Conservation (phyloP, 2,329 filamentous ascomycete species). For the Beauveria sp. region DNA sequence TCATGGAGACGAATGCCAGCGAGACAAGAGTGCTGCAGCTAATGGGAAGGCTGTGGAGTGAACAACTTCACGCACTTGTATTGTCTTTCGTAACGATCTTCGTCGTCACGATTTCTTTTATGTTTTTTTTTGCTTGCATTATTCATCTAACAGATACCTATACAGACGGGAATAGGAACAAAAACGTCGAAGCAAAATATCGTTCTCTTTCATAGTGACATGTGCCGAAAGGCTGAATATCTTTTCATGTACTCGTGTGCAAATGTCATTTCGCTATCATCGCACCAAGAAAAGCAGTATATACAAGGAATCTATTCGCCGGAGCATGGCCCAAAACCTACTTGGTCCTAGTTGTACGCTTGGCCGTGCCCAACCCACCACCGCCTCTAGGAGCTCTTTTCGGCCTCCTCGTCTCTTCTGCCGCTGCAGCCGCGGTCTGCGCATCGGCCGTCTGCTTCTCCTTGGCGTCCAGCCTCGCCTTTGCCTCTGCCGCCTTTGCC, state of each 20-base stretch:
- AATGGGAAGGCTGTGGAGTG: not conserved
- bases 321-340: not conserved
- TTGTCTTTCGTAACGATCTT: not conserved
- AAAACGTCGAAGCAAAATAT: not conserved
- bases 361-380: constrained; percentile 8
- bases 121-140: not conserved
- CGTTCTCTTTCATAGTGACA: not conserved
- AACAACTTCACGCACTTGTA: not conserved
- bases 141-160: not conserved
- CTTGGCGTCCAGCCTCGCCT: constrained; percentile 21
- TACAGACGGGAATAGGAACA: not conserved
- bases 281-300: not conserved
- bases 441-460: constrained; percentile 13
- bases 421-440: constrained; percentile 11
- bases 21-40: not conserved
- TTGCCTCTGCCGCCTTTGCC: constrained; percentile 15
- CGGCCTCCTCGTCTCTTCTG: constrained; percentile 22
- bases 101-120: not conserved
- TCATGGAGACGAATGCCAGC: not conserved
- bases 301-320: not conserved
- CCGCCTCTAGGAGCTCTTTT: constrained; percentile 16
- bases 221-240: not conserved
- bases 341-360: constrained; percentile 3
- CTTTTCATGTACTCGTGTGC: not conserved
- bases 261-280: not conserved